A percentile compares a stretch with the other conserved stretches of the same genome.
These are phyloP conservation scores for Aquilaria malaccensis DNA, from an alignment of 345 rosid genomes.

Conservation along the genomic window DNA sequence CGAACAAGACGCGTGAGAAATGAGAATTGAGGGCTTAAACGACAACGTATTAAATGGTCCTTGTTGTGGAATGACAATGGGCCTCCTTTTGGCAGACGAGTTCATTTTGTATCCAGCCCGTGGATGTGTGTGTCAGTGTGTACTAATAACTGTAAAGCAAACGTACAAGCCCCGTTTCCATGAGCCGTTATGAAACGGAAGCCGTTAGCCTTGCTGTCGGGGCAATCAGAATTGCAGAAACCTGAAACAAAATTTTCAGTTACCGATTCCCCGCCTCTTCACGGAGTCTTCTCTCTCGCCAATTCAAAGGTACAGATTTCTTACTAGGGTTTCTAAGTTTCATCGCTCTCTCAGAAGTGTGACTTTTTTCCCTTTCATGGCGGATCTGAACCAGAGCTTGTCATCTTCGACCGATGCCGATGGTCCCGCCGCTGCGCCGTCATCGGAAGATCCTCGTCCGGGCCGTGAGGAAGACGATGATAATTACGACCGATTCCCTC, in stretches of 20 bases:
- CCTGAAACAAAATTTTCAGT: constrained; percentile 6
- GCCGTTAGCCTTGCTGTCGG: constrained; percentile 22
- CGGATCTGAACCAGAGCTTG: constrained; percentile 38
- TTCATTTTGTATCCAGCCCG: too few species aligned
- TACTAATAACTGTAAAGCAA: too few species aligned
- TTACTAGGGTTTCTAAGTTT: constrained; percentile 22
- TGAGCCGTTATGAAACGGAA: too few species aligned
- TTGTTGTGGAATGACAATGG: too few species aligned
- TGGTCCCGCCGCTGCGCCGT: constrained; percentile 11
- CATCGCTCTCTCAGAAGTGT: background rate
- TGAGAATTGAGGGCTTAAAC: background rate
- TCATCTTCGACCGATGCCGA: constrained; percentile 16
- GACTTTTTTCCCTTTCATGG: constrained; percentile 23
- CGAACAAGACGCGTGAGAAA: background rate
- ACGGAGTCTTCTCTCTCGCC: constrained; percentile 20
- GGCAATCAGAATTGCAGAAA: background rate
- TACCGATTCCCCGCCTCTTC: constrained; percentile 13
- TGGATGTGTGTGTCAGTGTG: too few species aligned
- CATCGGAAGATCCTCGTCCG: constrained; percentile 27
- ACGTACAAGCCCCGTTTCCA: too few species aligned
- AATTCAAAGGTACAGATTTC: constrained; percentile 2
- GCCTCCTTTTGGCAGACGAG: too few species aligned
- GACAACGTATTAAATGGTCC: too few species aligned
- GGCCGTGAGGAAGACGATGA: constrained; percentile 42
- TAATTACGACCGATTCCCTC: constrained; percentile 23